These are phyloP conservation scores for Mycogone perniciosa DNA, from an alignment of 2,329 filamentous ascomycete species.

Conservation along the genomic window DNA sequence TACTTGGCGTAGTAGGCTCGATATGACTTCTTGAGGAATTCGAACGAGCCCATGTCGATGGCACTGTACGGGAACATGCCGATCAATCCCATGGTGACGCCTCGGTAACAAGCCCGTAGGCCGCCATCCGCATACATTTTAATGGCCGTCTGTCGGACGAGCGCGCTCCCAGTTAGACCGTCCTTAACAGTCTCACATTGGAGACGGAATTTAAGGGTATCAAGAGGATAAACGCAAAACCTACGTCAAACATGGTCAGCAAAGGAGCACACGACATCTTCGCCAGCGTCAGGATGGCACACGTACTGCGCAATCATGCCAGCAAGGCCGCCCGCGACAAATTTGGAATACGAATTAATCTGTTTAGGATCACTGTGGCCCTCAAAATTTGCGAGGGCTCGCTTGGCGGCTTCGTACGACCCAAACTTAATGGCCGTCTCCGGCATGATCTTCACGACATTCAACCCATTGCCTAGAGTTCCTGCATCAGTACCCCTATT, in stretches of 20 bases:
- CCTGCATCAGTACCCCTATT: background rate
- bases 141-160: constrained; percentile 74
- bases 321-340: constrained; percentile 81
- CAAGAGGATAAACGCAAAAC: constrained; percentile 89
- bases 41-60: constrained; percentile 93
- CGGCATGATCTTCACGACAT: constrained; percentile 96
- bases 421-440: constrained; percentile 98
- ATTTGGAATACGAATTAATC: constrained; percentile 81
- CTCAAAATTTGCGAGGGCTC: constrained; percentile 76
- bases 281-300: background rate
- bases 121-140: constrained; percentile 82
- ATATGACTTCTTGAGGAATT: constrained; percentile 76
- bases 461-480: constrained; percentile 77
- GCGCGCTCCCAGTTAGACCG: constrained; percentile 72
- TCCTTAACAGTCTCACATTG: constrained; percentile 91
- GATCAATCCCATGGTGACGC: constrained; percentile 84
- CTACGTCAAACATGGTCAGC: constrained; percentile 33
- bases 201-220: constrained; percentile 75
- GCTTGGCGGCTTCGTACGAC: constrained; percentile 92
- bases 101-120: constrained; percentile 74
- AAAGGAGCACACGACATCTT: background rate
- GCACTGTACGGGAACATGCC: constrained; percentile 98
- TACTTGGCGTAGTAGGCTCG: constrained; percentile 62
- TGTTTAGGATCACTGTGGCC: constrained; percentile 75
- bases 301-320: constrained; percentile 88